Percentiles rank a stretch among this genome's conserved stretches.
phyloP scores from a whole-genome alignment of 202 grass and related monocot genomes.

The Schoenoplectus tabernaemontani region DNA sequence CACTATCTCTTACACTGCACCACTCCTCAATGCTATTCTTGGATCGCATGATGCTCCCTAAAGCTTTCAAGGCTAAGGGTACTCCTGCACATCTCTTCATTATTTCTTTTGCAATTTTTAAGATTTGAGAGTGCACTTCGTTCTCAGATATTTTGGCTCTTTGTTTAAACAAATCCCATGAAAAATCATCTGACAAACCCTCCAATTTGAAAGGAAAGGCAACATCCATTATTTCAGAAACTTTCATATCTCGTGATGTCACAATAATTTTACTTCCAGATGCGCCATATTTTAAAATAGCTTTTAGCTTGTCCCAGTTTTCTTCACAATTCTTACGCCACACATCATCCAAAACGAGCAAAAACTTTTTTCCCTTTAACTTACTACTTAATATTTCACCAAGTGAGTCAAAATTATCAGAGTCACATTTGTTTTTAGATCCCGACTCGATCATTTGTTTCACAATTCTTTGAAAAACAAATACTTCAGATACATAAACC shows the following conservation, averaged over 20 bases:
- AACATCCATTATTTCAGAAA: not conserved
- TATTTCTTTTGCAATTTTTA: constrained; percentile 1
- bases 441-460: not conserved
- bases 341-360: constrained; percentile 25
- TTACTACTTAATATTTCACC: not conserved
- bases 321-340: constrained; percentile 6
- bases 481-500: not conserved
- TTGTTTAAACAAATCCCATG: not conserved
- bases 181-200: not conserved
- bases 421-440: not conserved
- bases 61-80: constrained; percentile 15
- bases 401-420: not conserved
- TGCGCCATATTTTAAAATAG: not conserved
- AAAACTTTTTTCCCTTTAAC: not conserved
- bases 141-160: not conserved
- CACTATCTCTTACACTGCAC: not conserved
- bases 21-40: not conserved
- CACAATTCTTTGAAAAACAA: not conserved
- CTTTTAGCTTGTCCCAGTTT: constrained; percentile 7
- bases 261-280: constrained; percentile 16
- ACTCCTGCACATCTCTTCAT: constrained; percentile 1
- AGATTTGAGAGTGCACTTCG: not conserved
- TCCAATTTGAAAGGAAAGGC: not conserved
- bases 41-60: not conserved
- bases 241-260: not conserved